phyloP scores from a whole-genome alignment of 1,284 basidiomycete genomes.

The Trametes hirsuta region DNA sequence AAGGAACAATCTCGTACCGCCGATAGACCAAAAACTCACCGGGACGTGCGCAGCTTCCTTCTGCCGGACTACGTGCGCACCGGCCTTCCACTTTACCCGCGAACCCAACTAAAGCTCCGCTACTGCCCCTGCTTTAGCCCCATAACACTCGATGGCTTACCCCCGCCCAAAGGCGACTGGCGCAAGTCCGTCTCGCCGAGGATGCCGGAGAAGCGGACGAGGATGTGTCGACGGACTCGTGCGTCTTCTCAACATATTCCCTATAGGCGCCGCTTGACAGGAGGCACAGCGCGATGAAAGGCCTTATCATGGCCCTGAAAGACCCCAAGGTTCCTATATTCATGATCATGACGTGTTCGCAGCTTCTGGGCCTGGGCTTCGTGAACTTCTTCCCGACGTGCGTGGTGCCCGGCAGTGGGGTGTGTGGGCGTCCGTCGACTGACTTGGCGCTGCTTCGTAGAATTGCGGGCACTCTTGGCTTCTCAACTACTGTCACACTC shows the following conservation, averaged over 20 bases:
- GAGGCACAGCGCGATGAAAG: conserved; percentile 47
- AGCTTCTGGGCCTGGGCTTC: conserved; percentile 67
- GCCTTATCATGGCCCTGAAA: conserved; percentile 60
- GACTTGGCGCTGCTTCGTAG: conserved; percentile 36
- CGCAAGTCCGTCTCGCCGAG: conserved; percentile 72
- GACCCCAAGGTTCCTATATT: conserved; percentile 68
- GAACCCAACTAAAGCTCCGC: background rate
- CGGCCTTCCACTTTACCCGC: background rate
- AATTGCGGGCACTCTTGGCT: conserved; percentile 68
- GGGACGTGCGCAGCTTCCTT: conserved; percentile 30
- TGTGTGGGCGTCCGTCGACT: background rate
- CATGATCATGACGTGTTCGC: conserved; percentile 53
- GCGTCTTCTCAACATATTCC: conserved; percentile 29
- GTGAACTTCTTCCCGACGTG: conserved; percentile 78
- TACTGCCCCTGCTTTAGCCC: conserved; percentile 41
- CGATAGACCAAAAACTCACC: background rate
- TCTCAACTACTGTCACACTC: conserved; percentile 58
- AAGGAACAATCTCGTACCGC: conserved; percentile 19
- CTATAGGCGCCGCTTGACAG: background rate
- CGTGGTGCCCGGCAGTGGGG: conserved; percentile 23
- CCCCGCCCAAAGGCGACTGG: conserved; percentile 60
- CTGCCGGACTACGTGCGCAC: conserved; percentile 57
- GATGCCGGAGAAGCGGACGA: conserved; percentile 76
- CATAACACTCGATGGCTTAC: conserved; percentile 71
- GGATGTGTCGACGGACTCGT: conserved; percentile 59